Conservation (phyloP, 371 early-diverging fungal genomes). For the Entomophthora muscae region DNA sequence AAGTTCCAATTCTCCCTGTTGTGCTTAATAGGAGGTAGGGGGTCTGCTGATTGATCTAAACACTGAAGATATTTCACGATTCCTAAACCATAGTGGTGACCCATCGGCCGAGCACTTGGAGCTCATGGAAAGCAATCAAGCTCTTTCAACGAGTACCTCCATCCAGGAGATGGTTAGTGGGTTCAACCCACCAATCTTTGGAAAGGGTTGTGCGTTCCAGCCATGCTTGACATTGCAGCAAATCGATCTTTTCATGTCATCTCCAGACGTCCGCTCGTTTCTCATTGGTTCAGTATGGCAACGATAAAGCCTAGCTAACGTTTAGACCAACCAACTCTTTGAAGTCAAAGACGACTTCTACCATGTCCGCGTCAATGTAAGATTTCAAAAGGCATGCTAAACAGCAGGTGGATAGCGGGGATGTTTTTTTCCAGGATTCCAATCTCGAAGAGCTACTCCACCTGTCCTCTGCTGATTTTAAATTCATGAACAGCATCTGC, state of each 20-base stretch:
- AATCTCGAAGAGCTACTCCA: not conserved
- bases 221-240: slow-evolving; percentile 7
- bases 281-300: not conserved
- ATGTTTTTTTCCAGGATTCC: not conserved
- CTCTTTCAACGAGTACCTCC: not conserved
- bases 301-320: not conserved
- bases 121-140: not conserved
- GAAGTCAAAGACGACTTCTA: not conserved
- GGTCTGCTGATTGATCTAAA: not conserved
- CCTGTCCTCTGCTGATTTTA: slow-evolving; percentile 4
- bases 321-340: slow-evolving; percentile 6
- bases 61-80: not conserved
- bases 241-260: not conserved
- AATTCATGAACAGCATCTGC: not conserved
- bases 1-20: not conserved
- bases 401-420: not conserved
- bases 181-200: not conserved
- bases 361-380: not conserved
- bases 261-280: not conserved
- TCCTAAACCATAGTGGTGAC: not conserved
- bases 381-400: not conserved
- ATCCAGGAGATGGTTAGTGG: not conserved
- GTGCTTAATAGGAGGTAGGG: not conserved
- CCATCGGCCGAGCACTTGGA: not conserved
- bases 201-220: not conserved